Base-by-base conservation (phyloP, 1,284 basidiomycete species). In the Fomitopsis palustris region DNA sequence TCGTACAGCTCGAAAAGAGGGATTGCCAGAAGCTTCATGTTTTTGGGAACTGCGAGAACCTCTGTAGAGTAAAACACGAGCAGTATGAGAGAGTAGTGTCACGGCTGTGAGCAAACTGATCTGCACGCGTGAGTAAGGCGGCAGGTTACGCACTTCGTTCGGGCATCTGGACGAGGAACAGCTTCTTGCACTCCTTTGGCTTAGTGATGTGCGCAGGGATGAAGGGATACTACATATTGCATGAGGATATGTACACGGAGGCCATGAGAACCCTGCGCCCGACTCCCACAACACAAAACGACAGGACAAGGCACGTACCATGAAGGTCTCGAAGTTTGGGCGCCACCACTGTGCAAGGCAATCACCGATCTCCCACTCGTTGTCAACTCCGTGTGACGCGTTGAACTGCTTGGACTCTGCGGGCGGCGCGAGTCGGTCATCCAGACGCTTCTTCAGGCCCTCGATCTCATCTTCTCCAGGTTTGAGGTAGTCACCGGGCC, bases 1-100 rank as follows among this genome's bases (percentile, higher is more conserved):
- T 98, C 96, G 71, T 98, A 99, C 16, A 98, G 81, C 76, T 99
- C 96, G 69, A 96, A 98, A 33, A 99, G 79, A 0, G 96, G 96
- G 53, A 97, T 95, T 1, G 93, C 94, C 35, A 98, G 87, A 2
- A 98, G 84, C 74, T 98, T 98, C 96, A 98, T 98, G 76, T 99
- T 99, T 76, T 94, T 94, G 0, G 96, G 96, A 1, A 98, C 95
- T 1, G 95, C 94, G 14, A 99, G 86, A 10, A 96, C 90, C 74
- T 97, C 96, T 98, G 75, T 41, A 61, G 53, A n/a, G 41, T 6
- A 53, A 65, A 31, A 37, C 6, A 52, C 12, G 43, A 9, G 19
- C 39, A 27, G 19, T 53, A n/a, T 51, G 17, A 43, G 35, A 49
- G 19, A 33, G 37, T 4, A n/a, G 12, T 27, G 27, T 25, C 8